These are phyloP conservation scores for Posidonia oceanica DNA, from an alignment of 116 monocot genomes.

Conservation along the genomic window DNA sequence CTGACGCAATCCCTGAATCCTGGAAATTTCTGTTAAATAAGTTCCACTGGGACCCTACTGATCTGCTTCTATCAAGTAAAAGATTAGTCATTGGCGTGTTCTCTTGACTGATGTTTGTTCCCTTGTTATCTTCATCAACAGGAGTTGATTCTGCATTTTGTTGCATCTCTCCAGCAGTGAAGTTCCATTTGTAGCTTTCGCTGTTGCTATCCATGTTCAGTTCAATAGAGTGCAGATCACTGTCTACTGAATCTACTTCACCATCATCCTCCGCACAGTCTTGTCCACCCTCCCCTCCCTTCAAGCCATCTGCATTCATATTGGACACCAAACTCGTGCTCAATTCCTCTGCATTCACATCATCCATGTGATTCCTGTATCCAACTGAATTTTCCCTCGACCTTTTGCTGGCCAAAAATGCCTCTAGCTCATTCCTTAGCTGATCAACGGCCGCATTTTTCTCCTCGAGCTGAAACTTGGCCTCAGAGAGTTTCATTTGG, in stretches of 20 bases:
- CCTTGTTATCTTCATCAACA: constrained; percentile 1
- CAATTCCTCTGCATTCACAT: neutral
- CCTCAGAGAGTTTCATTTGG: constrained; percentile 77
- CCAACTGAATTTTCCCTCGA: neutral
- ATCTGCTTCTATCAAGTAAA: neutral
- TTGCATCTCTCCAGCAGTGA: constrained; percentile 12
- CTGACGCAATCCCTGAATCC: neutral
- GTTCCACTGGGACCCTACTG: neutral
- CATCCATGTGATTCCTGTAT: constrained; percentile 3
- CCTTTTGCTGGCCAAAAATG: constrained; percentile 34
- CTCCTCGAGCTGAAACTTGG: constrained; percentile 69
- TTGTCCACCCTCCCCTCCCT: constrained; percentile 8
- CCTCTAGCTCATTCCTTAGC: constrained; percentile 59
- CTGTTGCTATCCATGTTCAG: constrained; percentile 44
- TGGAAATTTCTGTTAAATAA: neutral
- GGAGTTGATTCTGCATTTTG: constrained; percentile 1
- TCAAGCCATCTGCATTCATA: neutral
- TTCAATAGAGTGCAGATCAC: constrained; percentile 67
- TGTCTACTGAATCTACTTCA: constrained; percentile 32
- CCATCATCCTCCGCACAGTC: constrained; percentile 15
- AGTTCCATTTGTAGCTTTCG: constrained; percentile 39
- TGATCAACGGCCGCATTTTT: constrained; percentile 66
- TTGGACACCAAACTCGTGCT: neutral
- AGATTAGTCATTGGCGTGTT: neutral
- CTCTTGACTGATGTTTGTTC: neutral